Base-by-base conservation (phyloP, 1,284 basidiomycete genomes). In the Stereum hirsutum region DNA sequence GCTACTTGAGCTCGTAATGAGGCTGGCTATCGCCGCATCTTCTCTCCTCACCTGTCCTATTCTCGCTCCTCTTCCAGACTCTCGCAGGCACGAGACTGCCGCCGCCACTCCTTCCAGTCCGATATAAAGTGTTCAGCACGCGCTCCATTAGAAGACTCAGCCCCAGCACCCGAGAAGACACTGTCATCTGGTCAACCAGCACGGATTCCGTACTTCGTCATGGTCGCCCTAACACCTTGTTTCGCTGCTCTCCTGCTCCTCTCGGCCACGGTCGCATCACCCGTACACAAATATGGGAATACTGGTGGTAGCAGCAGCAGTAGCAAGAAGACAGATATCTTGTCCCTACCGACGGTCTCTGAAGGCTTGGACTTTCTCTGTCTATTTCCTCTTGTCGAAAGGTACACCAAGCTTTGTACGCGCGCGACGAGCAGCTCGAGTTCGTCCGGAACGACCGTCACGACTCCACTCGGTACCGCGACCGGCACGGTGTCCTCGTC, bases 401-500 rank as follows among this genome's bases (percentile, higher is more conserved):
- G 60, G 25, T n/a, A n/a, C n/a, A n/a, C n/a, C n/a, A 50, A 60
- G 24, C 54, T 71, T 19, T 77, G 73, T 49, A 65, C 69, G 32
- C 62, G 63, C 14, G 52, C 58, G 28, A 57, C 58, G 19, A n/a
- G n/a, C n/a, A n/a, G n/a, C n/a, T n/a, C n/a, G n/a, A n/a, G n/a
- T n/a, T 49, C 54, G 3, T 50, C 55, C 17, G 48, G 47, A 15
- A 42, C 61, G 7, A 61, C 54, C 25, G 63, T 77, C 25, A 46
- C 50, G 17, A 81, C 78, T 2, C 62, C 68, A 14, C 45, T 82
- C 23, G 81, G 81, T 11, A 60, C 60, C 19, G 78, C 80, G 3
- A 55, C 58, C n/a, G 81, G 81, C 27, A 39, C 62, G 6, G 73
- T 75, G 48, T 57, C 61, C n/a, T 54, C 63, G 30, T 71, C 70